A percentile compares a stretch with the other conserved stretches of the same genome.
phyloP scores from a whole-genome alignment of 306 rosid species.

The Senna tora region DNA sequence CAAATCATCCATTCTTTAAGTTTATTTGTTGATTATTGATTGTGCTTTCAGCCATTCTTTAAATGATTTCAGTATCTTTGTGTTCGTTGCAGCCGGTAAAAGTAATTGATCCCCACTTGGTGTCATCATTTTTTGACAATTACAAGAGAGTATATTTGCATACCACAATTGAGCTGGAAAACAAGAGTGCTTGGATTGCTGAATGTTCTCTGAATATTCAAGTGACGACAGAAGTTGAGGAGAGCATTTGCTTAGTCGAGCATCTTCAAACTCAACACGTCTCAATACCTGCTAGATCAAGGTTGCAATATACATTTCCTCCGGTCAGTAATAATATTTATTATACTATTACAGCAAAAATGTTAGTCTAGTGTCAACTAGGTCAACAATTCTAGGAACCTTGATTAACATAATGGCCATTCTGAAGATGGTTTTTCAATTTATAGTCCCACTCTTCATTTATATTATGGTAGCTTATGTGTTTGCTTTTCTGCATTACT shows the following conservation, averaged over 20 bases:
- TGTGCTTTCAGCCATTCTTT: slow-evolving; percentile 34
- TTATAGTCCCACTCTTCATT: slow-evolving; percentile 18
- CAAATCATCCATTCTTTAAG: slow-evolving; percentile 26
- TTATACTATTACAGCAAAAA: slow-evolving; percentile 23
- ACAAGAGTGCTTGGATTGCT: slow-evolving; percentile 66
- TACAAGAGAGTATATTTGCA: slow-evolving; percentile 81
- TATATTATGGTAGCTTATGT: slow-evolving; percentile 1
- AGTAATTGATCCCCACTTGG: slow-evolving; percentile 92
- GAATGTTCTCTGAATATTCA: slow-evolving; percentile 86
- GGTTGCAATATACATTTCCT: slow-evolving; percentile 75
- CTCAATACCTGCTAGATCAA: slow-evolving; percentile 68
- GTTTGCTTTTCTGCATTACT: slow-evolving; percentile 10
- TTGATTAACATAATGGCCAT: slow-evolving; percentile 23
- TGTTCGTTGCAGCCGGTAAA: slow-evolving; percentile 87
- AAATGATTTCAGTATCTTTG: slow-evolving; percentile 35
- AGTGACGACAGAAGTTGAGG: slow-evolving; percentile 76
- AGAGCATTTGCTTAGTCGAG: slow-evolving; percentile 64
- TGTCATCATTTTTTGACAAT: slow-evolving; percentile 77
- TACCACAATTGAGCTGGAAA: slow-evolving; percentile 76
- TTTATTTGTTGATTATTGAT: slow-evolving; percentile 30
- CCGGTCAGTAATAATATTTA: slow-evolving; percentile 57
- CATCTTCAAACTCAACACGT: slow-evolving; percentile 71
- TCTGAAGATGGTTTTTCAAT: slow-evolving; percentile 20
- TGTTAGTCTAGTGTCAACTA: slow-evolving; percentile 16
- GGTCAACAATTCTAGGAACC: slow-evolving; percentile 23